Evolutionary conservation across 768 basidiomycete species (phyloP), one percentile per base, ranked within the genome.

Genomic region (Boletellus emodensis): DNA sequence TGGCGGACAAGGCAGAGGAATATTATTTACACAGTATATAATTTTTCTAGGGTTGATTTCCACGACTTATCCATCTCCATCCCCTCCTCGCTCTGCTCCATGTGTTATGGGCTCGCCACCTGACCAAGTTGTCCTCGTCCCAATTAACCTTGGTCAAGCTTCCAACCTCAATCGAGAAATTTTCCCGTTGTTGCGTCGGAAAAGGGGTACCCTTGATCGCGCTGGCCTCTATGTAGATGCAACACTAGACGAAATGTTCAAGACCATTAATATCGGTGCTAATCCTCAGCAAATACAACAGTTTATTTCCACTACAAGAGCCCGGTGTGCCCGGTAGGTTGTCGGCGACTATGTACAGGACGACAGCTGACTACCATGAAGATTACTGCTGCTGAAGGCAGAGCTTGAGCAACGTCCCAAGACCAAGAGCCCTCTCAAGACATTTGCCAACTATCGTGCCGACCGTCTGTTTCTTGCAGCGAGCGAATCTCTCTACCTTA

Each of bases 191-290:
- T 40, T 32, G 17, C 45, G 28, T 40, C 20, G 2, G 14, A 40
- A 35, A 17, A 51, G n/a, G 39, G 37, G 24, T 13, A 32, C 13
- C 0, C 22, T 60, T 26, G 26, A 22, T 2, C 30, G 39, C 1
- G 37, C 41, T 8, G 40, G 52, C 3, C 8, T 48, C 6, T 44
- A n/a, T 37, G 55, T 60, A 10, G 48, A 61, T 10, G 50, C 48
- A 2, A 57, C 56, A 5, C 17, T 58, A 2, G 50, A 47, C 3
- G 56, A 58, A 40, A 32, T 52, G 28, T 6, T 51, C 13, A 55
- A 15, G 36, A 55, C 55, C 3, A 8, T 1, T 3, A 11, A 40
- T 0, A 46, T 52, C 12, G 40, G 17, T 1, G 15, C 17, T 13
- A 14, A 41, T 14, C 3, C 14, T 13, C 35, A 20, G 11, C 37